Base-by-base conservation (phyloP, 2,329 filamentous ascomycete genomes). In the Penicillium sp. region DNA sequence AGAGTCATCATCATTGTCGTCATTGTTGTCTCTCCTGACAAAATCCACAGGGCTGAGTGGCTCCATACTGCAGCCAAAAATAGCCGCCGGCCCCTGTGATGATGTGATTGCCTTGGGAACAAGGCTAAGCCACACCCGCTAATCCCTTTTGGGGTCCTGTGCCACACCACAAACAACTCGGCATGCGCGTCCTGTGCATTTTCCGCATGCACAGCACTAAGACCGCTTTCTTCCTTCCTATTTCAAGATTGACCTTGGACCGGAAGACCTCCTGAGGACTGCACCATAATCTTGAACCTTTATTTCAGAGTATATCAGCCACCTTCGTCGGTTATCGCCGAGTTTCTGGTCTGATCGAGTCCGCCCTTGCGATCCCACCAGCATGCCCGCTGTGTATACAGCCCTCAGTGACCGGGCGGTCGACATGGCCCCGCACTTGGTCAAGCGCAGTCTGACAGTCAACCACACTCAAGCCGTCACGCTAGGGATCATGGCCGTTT, bases 381-480 rank as follows among this genome's bases (percentile, higher is more conserved):
- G 31, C 17, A 74, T 74, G 72, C 68, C 72, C 8, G 71, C 71
- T 3, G 58, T 68, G 48, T 69, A 73, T 58, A 55, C 64, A 37
- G 47, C 64, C 38, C 62, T 73, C 35, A 56, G 57, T 28, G 62
- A 62, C 51, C 60, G 67, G 34, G 66, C 67, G 39, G 51, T 63
- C 51, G 66, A 72, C 52, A 49, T 62, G 34, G 63, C 69, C 43
- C 64, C 67, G 55, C 70, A 71, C 54, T 73, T 87, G 49, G 64
- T 76, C 20, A 79, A 78, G 58, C 84, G 88, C 57, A 81, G 82
- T 54, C 78, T 90, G 11, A 80, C 80, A 28, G 86, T 88, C 43
- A 89, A 86, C 64, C 83, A 86, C 69, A 89, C 89, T 2, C 90
- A 92, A 69, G 82, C 82, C 55, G 83, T 91, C 10, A 92, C 90